Evolutionary conservation across 768 basidiomycete genomes (phyloP), one percentile per base, ranked within the genome.

Genomic region (Calocybe cyanea): DNA sequence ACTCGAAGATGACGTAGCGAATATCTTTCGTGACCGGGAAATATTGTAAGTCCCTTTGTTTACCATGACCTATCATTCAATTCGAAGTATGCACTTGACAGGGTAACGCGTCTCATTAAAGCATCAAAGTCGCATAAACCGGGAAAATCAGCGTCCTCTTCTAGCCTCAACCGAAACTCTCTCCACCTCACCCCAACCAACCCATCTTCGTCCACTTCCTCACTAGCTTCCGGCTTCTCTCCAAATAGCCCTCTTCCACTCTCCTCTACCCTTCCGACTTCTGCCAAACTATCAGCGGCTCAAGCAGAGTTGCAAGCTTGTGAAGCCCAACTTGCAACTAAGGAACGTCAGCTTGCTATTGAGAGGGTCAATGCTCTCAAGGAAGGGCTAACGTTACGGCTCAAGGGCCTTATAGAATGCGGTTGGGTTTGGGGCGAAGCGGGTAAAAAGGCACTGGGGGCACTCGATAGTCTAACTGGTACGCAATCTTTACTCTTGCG

Each of bases 291-390:
- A 7, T 68, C 69, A 0, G 66, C 77, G 2, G 87, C 88, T 0
- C 89, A 91, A 52, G 68, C 82, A 0, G 85, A 91, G 51, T 69
- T 92, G 15, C 88, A 89, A 55, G 90, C 87, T 7, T 92, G 90
- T 60, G 89, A 92, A 58, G 69, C 76, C 0, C 85, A 85, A 44
- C 72, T 92, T 2, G 82, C 82, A 0, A 48, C 66, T 20, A 87
- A 87, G 59, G 87, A 92, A 58, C 72, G 65, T 15, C 83, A 83
- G 46, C 72, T 90, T 6, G 75, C 75, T 4, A 56, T 57, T 0
- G 65, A 73, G 38, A 71, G 87, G 0, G 61, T 68, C n/a, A 66
- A 66, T n/a, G 70, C 82, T 7, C 71, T 87, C 10, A 68, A 73
- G 5, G 76, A 81, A 34, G 87, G 87, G 0, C 68, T 92, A 17